Base-by-base conservation (phyloP, 768 basidiomycete genomes). In the Rhizopogon vesiculosus region DNA sequence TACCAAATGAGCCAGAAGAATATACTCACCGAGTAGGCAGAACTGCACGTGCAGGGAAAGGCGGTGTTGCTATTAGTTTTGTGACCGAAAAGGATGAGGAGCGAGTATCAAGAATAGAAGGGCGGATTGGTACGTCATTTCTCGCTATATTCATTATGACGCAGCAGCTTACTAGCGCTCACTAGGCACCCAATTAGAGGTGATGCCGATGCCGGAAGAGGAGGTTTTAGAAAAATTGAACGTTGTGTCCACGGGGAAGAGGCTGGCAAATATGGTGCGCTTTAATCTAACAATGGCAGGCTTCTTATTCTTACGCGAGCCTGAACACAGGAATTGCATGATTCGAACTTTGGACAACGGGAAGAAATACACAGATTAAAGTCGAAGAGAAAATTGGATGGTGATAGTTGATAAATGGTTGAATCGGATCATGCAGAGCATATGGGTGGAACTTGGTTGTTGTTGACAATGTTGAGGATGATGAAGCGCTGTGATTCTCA, bases 11-110 rank as follows among this genome's bases (percentile, higher is more conserved):
- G 66, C 80, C 92, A 5, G 96, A 96, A 69, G 95, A 96, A 68
- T 99, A 99, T 66, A 90, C 93, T 1, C 97, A 99, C 74, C 83
- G 97, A 19, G 97, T 99, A 1, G 94, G 94, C 43, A 74, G 94
- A 65, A 98, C 94, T 22, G 94, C 94, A 31, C 85, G 94, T 63
- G 90, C 88, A 10, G 97, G 97, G 6, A 80, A 84, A 63, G 90
- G 88, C 3, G 97, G 97, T 64, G 74, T 94, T 48, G 93, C 93
- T 1, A 78, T 98, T 29, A 98, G 94, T 64, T 91, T 98, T 66
- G 90, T 98, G 51, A 97, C 96, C 2, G 96, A 98, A 72, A 77
- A 82, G 43, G 97, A 98, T 67, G 92, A 95, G 64, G 86, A 92
- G 53, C 77, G 87, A 45, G 83, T 99, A 41, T 61, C 91, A 62